These are phyloP conservation scores for Cladosporium oxysporum DNA, from an alignment of 2,329 filamentous ascomycete genomes.

Conservation along the genomic window DNA sequence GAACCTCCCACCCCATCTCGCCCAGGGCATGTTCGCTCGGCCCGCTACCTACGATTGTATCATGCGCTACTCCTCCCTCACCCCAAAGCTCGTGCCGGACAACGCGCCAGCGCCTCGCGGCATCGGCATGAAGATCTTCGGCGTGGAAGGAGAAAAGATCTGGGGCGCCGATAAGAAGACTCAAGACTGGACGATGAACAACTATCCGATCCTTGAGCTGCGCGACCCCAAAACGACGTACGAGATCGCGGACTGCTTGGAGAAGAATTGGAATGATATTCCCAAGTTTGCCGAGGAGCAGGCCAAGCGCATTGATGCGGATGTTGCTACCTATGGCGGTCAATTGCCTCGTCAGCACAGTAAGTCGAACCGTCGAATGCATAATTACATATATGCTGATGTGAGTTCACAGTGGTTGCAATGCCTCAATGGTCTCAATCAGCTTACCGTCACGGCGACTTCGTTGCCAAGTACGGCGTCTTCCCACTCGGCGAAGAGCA, in stretches of 20 bases:
- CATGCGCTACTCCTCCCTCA: constrained; percentile 41
- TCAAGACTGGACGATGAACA: constrained; percentile 39
- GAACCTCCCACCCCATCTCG: constrained; percentile 38
- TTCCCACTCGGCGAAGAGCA: constrained; percentile 36
- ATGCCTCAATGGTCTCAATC: constrained; percentile 39
- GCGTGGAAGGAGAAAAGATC: constrained; percentile 40
- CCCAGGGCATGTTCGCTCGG: constrained; percentile 41
- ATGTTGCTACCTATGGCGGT: constrained; percentile 34
- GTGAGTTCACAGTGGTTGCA: constrained; percentile 32
- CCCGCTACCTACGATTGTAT: constrained; percentile 39
- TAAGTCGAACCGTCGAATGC: constrained; percentile 21
- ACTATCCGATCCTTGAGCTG: constrained; percentile 37
- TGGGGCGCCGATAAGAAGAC: constrained; percentile 40
- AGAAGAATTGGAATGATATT: constrained; percentile 38
- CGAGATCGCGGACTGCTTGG: constrained; percentile 38
- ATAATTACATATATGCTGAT: background rate
- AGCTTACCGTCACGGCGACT: constrained; percentile 39
- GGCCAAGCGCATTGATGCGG: constrained; percentile 32
- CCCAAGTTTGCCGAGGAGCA: constrained; percentile 36
- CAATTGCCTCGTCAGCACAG: constrained; percentile 36
- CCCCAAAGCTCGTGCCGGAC: constrained; percentile 41
- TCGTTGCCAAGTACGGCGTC: constrained; percentile 38
- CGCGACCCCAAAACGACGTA: constrained; percentile 35
- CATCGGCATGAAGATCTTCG: constrained; percentile 41
- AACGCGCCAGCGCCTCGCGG: constrained; percentile 40